phyloP scores from a whole-genome alignment of 2,329 filamentous ascomycete species.

The Xylariales sp. region DNA sequence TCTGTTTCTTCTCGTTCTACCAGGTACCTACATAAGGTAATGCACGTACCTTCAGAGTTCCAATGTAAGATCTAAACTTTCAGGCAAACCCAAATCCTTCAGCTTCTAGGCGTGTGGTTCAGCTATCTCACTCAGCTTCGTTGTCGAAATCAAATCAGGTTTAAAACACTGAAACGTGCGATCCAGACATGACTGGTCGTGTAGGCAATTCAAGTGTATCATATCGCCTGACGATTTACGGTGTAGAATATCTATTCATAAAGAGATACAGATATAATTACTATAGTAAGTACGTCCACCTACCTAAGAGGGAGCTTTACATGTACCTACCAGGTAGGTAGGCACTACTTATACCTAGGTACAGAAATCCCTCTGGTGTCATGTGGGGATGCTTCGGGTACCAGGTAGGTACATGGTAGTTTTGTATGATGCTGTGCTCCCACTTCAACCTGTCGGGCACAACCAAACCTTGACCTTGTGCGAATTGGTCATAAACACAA shows the following conservation, averaged over 20 bases:
- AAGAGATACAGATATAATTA: too few species aligned
- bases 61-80: slow-evolving; percentile 1
- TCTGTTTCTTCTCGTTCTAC: not conserved
- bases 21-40: not conserved
- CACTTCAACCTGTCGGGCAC: too few species aligned
- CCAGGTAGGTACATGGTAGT: too few species aligned
- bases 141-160: slow-evolving; percentile 4
- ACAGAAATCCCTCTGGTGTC: not conserved
- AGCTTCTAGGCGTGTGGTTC: slow-evolving; percentile 15
- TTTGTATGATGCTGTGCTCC: too few species aligned
- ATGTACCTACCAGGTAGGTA: too few species aligned
- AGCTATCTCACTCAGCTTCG: slow-evolving; percentile 29
- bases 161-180: not conserved
- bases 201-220: not conserved
- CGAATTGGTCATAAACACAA: not conserved
- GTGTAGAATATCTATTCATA: too few species aligned
- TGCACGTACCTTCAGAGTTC: too few species aligned
- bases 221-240: too few species aligned
- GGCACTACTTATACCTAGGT: too few species aligned
- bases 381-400: too few species aligned
- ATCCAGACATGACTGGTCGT: not conserved
- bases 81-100: slow-evolving; percentile 4
- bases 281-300: too few species aligned
- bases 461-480: not conserved
- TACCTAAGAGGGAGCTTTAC: too few species aligned